Base-by-base conservation (phyloP, 768 basidiomycete genomes). In the Rhodotorula paludigena region DNA sequence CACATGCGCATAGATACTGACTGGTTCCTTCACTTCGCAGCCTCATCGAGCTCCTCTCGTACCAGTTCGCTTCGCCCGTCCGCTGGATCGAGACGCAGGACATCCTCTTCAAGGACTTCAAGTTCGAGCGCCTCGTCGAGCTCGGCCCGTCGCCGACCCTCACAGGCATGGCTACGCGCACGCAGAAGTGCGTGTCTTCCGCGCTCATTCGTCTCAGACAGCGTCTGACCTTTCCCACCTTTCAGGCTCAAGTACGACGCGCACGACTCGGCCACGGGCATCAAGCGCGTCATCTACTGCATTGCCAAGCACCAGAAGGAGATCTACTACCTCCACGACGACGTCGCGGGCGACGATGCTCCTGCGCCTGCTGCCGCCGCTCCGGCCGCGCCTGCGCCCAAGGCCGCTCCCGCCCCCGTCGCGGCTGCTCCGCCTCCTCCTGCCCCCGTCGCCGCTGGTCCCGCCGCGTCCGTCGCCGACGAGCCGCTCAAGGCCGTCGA, bases 1-100 rank as follows among this genome's bases (percentile, higher is more conserved):
- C 39, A 3, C 23, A 14, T 6, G 18, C 1, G 33, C 14, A 0
- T 5, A n/a, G n/a, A 1, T 23, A 8, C 55, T 64, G 41, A 53
- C 6, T n/a, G n/a, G 35, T 7, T 20, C 23, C 4, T 36, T 9
- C 14, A 23, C 16, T 21, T 21, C 39, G 18, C 58, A 69, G 68
- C 76, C 86, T 99, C 64, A 92, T 98, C 69, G 96, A 99, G 77
- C 85, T 98, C 53, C 83, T 99, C 56, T 91, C 96, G 21, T 99
- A 99, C 77, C 96, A 99, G 78, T 98, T 94, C 74, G 93, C 94
- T 0, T 98, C 94, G 2, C 93, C 96, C 12, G 94, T 99, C 28
- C 89, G 93, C 57, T 99, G 96, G 96, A 99, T 99, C 75, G 90
- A 98, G 81, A 99, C 94, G 0, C 96, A 99, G 77, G 96, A 99